A percentile compares a stretch with the other conserved stretches of the same genome.
These are phyloP conservation scores for Vigna hirtella DNA, from an alignment of 306 rosid species.

Conservation along the genomic window DNA sequence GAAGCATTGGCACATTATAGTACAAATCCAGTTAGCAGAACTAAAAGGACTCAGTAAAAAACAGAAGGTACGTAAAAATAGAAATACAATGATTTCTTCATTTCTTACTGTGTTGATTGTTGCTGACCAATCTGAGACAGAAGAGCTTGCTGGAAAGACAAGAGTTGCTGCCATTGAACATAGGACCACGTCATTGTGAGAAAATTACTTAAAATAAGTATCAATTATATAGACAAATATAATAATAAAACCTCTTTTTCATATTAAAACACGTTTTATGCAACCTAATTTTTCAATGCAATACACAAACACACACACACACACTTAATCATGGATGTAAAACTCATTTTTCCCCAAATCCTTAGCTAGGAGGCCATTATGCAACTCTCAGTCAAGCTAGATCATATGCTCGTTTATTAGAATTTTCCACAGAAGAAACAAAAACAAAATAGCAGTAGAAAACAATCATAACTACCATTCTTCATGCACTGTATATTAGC, in stretches of 20 bases:
- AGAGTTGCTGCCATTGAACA: constrained; percentile 61
- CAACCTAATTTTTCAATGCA: not conserved
- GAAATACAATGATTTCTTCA: constrained; percentile 34
- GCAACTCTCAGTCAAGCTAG: constrained; percentile 5
- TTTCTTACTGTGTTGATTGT: constrained; percentile 78
- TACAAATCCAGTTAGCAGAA: constrained; percentile 37
- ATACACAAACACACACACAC: not conserved
- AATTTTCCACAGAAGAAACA: constrained; percentile 27
- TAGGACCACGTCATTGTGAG: constrained; percentile 26
- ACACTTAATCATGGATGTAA: not conserved
- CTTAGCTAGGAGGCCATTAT: constrained; percentile 25
- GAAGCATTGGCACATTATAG: not conserved
- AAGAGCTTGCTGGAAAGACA: constrained; percentile 71
- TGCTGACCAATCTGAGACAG: constrained; percentile 66
- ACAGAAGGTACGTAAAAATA: constrained; percentile 25
- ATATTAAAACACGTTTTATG: constrained; percentile 10
- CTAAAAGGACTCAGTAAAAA: not conserved
- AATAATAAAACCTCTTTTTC: constrained; percentile 27
- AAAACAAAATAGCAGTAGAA: not conserved
- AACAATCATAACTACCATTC: constrained; percentile 18
- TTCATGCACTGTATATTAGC: constrained; percentile 10
- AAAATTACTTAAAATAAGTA: constrained; percentile 13
- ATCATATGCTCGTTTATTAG: constrained; percentile 1
- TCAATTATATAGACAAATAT: constrained; percentile 20
- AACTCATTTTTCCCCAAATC: constrained; percentile 18